phyloP scores from a whole-genome alignment of 805 yeast species.

The Wickerhamomyces canadensis region DNA sequence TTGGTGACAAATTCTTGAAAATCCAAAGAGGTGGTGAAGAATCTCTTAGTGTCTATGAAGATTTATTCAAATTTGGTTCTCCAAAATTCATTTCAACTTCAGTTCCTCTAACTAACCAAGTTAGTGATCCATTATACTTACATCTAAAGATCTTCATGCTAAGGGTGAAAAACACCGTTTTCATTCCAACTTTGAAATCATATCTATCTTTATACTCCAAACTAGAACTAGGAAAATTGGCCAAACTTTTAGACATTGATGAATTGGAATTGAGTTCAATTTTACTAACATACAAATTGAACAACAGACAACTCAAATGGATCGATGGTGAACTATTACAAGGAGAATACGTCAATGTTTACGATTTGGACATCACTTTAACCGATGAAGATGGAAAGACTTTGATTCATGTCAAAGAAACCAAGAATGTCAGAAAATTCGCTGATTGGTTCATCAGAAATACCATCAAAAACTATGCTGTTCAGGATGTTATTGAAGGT shows the following conservation, averaged over 20 bases:
- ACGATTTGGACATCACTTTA: slow-evolving; percentile 40
- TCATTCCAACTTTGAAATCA: slow-evolving; percentile 36
- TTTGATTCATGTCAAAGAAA: slow-evolving; percentile 38
- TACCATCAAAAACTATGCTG: slow-evolving; percentile 38
- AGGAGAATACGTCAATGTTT: slow-evolving; percentile 35
- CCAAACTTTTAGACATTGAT: slow-evolving; percentile 31
- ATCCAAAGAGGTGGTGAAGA: slow-evolving; percentile 39
- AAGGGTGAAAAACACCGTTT: slow-evolving; percentile 32
- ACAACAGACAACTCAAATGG: slow-evolving; percentile 41
- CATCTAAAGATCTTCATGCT: slow-evolving; percentile 40
- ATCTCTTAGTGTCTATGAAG: slow-evolving; percentile 36
- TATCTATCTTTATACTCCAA: slow-evolving; percentile 42
- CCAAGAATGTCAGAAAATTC: slow-evolving; percentile 39
- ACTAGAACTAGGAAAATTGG: slow-evolving; percentile 37
- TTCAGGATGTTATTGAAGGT: slow-evolving; percentile 33
- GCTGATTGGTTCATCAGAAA: slow-evolving; percentile 48
- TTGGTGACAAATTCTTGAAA: slow-evolving; percentile 38
- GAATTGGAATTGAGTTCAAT: slow-evolving; percentile 31
- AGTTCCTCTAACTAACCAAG: slow-evolving; percentile 28
- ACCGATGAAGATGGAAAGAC: slow-evolving; percentile 29
- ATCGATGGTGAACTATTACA: slow-evolving; percentile 33
- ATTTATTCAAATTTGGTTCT: slow-evolving; percentile 39
- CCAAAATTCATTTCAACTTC: slow-evolving; percentile 43
- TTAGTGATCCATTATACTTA: slow-evolving; percentile 37
- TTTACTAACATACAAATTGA: slow-evolving; percentile 38